Conservation (phyloP, 352 stramenopile genomes). For the Globisporangium echinulatum region DNA sequence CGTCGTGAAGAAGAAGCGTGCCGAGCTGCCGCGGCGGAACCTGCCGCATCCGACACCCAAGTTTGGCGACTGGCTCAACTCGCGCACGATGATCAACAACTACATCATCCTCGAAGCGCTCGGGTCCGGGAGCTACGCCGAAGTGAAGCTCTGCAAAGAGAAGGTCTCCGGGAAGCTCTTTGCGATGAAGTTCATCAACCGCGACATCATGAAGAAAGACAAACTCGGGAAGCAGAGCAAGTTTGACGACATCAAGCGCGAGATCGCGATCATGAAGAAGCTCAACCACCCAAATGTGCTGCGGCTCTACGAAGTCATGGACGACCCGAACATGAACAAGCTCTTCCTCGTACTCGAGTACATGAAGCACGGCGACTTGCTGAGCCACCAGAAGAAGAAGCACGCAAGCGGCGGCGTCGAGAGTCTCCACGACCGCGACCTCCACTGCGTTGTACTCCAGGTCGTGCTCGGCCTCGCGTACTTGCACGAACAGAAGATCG, state of each 20-base stretch:
- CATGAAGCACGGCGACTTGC: conserved; percentile 81
- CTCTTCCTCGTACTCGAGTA: conserved; percentile 98
- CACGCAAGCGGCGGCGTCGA: conserved; percentile 23
- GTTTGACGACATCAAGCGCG: conserved; percentile 85
- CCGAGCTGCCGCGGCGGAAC: conserved; percentile 66
- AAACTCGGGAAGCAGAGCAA: conserved; percentile 77
- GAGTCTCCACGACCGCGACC: conserved; percentile 54
- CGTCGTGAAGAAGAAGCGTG: conserved; percentile 79
- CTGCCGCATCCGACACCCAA: conserved; percentile 71
- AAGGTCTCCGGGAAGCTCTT: conserved; percentile 70
- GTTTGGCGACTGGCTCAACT: conserved; percentile 82
- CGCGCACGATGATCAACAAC: conserved; percentile 90
- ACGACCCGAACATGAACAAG: conserved; percentile 91
- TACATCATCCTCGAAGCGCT: conserved; percentile 89
- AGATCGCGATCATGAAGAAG: conserved; percentile 98
- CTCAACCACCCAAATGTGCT: conserved; percentile 94
- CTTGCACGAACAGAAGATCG: conserved; percentile 80
- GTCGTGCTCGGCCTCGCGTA: conserved; percentile 86
- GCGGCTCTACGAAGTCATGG: conserved; percentile 93
- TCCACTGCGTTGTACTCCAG: conserved; percentile 70
- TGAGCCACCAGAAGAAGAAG: conserved; percentile 74
- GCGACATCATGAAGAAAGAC: conserved; percentile 83
- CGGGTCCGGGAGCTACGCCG: conserved; percentile 84
- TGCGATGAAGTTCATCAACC: conserved; percentile 86
- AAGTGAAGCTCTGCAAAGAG: conserved; percentile 88